Percentiles rank a stretch among this genome's conserved stretches.
These are phyloP conservation scores for Bipolaris cookei DNA, from an alignment of 2,329 filamentous ascomycete genomes.

Conservation along the genomic window DNA sequence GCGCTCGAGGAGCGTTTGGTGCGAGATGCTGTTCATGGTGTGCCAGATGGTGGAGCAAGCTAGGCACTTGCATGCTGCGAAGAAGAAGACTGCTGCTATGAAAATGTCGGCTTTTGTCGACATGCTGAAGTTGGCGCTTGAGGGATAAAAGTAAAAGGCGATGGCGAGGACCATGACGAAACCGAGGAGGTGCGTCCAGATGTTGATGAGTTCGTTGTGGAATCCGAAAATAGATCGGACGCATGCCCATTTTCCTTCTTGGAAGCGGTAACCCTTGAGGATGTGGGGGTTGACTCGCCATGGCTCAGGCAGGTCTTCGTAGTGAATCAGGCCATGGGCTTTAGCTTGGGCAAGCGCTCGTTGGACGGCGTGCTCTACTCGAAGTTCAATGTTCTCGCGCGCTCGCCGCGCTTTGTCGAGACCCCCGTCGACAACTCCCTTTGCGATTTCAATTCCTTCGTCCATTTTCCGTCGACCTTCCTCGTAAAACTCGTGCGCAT, in stretches of 20 bases:
- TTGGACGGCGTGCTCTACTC: constrained; percentile 83
- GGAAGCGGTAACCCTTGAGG: constrained; percentile 88
- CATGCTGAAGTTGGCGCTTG: constrained; percentile 81
- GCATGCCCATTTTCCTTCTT: constrained; percentile 87
- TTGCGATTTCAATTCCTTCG: constrained; percentile 75
- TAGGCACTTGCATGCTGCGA: constrained; percentile 92
- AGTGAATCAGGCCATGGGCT: constrained; percentile 82
- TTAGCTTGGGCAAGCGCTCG: constrained; percentile 75
- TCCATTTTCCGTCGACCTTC: constrained; percentile 82
- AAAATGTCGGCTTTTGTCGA: constrained; percentile 88
- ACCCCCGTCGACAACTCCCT: constrained; percentile 78
- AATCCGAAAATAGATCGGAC: constrained; percentile 80
- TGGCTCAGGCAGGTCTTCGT: constrained; percentile 87
- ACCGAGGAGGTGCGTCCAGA: constrained; percentile 93
- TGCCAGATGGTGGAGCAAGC: constrained; percentile 97
- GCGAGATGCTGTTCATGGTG: constrained; percentile 96
- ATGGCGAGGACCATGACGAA: constrained; percentile 85
- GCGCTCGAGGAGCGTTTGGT: constrained; percentile 85
- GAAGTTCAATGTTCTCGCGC: constrained; percentile 64
- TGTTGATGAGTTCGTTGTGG: constrained; percentile 95
- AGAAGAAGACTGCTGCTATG: constrained; percentile 93
- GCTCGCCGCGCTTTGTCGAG: constrained; percentile 83
- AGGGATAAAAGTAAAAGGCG: constrained; percentile 95
- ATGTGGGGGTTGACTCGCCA: constrained; percentile 98
- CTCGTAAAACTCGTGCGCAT: constrained; percentile 74